Base-by-base conservation (phyloP, 495 filamentous ascomycete species). In the Daldinia decipiens region DNA sequence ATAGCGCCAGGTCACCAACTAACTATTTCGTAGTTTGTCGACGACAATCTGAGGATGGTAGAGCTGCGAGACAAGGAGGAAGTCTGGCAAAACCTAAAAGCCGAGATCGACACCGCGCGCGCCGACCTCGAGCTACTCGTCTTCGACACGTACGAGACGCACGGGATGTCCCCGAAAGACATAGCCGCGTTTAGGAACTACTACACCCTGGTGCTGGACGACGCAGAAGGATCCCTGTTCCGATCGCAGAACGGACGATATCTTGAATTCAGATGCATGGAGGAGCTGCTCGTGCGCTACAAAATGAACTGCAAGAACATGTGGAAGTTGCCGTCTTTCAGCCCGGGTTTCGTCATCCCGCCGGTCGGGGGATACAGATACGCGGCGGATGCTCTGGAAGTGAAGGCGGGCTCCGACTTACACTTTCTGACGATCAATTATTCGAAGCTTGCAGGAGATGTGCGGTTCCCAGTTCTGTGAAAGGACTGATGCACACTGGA, bases 171-270 rank as follows among this genome's bases (percentile, higher is more conserved):
- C 7, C 21, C 43, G 8, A 21, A 3, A 19, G 43, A 47, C 43
- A 8, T 8, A 21, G 43, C 8, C 3, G 9, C 17, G 19, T 11
- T 47, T 5, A 47, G 21, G 43, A 11, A 47, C 0, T 72, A 67
- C 38, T 72, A 54, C 29, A 3, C 5, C 3, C 3, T 36, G 17
- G 63, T 72, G n/a, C 7, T 63, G 31, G 11, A 19, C 1, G 69
- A 63, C 24, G 53, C 63, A 4, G 19, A 50, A 11, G 11, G 54
- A 1, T 47, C 59, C 1, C 53, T 72, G 0, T 64, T 21, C 29
- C 19, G 47, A 0, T 67, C 69, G 54, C 69, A 72, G 39, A 72
- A 72, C 54, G 69, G 69, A 26, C 69, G 54, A 1, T 72, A 64
- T 39, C 56, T 57, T n/a, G 69, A 72, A 13, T 72, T 72, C 47